Base-by-base conservation (phyloP, 2,329 filamentous ascomycete species). In the Hypoxylon sp. region DNA sequence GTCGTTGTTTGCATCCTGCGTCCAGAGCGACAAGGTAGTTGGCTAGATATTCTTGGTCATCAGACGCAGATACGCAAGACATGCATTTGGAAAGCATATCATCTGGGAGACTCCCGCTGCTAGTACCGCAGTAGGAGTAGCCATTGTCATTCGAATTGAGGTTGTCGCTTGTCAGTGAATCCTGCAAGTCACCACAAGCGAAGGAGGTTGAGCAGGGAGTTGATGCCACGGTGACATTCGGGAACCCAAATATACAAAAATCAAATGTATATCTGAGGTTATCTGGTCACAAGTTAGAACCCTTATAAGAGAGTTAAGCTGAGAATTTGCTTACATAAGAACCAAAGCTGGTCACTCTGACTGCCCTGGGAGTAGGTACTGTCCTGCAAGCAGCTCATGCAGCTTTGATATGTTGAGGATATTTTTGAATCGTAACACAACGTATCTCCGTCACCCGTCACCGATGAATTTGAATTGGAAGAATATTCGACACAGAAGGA, bases 341-440 rank as follows among this genome's bases (percentile, higher is more conserved):
- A 87, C 84, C 84, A 86, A 49, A 78, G 77, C 63, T 84, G 82
- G 65, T 87, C 85, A 56, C 74, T 86, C 73, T 87, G 84, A 6
- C 61, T 59, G 1, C 79, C 82, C 34, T 81, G 75, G 2, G 76
- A 71, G 62, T 80, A 85, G 8, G 77, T 78, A 73, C 84, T 87
- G 26, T 79, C 79, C 69, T 87, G 81, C 26, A 87, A 75, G 69
- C 85, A 87, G 37, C 74, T 79, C 72, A 87, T 76, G 70, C 85
- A 87, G 13, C 73, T 74, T 68, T 81, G 75, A 71, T 84, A 83
- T 1, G 77, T 72, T 13, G 70, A 76, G 22, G 72, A 71, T 59
- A 82, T 84, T 3, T 79, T 75, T n/a, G 71, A 73, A 64, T 87
- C 82, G 2, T 73, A 62, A 69, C 85, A 87, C 26, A 77, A 76